phyloP scores from a whole-genome alignment of 2,329 filamentous ascomycete species.

The Diaporthe longicolla region DNA sequence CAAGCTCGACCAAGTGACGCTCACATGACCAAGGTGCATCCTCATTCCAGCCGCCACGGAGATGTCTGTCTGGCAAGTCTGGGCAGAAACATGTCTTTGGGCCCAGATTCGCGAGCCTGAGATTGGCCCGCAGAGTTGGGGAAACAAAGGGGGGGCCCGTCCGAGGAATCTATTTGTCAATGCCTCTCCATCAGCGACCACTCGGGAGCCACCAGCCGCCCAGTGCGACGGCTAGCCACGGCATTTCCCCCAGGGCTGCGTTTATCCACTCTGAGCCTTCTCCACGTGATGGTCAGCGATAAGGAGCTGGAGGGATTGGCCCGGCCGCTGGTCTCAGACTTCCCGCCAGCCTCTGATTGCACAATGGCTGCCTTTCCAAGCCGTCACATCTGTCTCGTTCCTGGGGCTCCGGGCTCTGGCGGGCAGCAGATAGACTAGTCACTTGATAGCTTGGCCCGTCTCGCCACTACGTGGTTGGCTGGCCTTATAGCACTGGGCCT shows the following conservation, averaged over 20 bases:
- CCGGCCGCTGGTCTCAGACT: conserved; percentile 33
- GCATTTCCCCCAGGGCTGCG: conserved; percentile 30
- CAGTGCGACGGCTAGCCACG: conserved; percentile 40
- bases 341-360: conserved; percentile 33
- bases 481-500: conserved; percentile 22
- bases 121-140: conserved; percentile 29
- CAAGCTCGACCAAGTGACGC: conserved; percentile 7
- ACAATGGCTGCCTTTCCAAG: conserved; percentile 15
- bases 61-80: neutral
- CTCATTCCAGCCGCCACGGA: neutral
- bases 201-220: neutral
- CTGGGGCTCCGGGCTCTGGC: conserved; percentile 7
- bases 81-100: conserved; percentile 13
- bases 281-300: conserved; percentile 35
- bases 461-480: conserved; percentile 14
- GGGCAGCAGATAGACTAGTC: conserved; percentile 28
- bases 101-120: conserved; percentile 20
- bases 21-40: conserved; percentile 3
- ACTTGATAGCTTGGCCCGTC: conserved; percentile 22
- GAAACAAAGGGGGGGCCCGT: conserved; percentile 18
- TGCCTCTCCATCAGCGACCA: neutral
- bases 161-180: conserved; percentile 38
- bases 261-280: conserved; percentile 24
- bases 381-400: neutral
- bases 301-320: conserved; percentile 41